Percentiles rank a stretch among this genome's conserved stretches.
phyloP scores from a whole-genome alignment of 1,284 basidiomycete species.

The Erythrobasidium hasegawianum region DNA sequence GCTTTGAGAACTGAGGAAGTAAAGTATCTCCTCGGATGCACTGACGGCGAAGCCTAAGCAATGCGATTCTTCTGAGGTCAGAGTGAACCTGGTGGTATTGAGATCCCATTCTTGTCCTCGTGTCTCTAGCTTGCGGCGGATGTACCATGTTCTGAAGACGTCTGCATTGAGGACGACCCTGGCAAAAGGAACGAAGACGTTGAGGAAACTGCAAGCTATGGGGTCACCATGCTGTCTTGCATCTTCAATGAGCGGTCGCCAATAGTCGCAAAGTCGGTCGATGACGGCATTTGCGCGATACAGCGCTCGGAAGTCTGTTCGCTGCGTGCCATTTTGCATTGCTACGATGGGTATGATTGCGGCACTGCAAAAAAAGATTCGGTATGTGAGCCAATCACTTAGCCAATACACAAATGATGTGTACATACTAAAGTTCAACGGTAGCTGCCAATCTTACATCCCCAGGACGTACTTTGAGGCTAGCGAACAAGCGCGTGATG shows the following conservation, averaged over 20 bases:
- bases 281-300: slow-evolving; percentile 33
- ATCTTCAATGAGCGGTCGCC: slow-evolving; percentile 31
- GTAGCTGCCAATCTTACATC: slow-evolving; percentile 37
- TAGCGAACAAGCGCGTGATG: slow-evolving; percentile 34
- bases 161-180: slow-evolving; percentile 36
- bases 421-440: slow-evolving; percentile 36
- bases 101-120: slow-evolving; percentile 14
- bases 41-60: slow-evolving; percentile 31
- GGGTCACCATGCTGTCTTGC: slow-evolving; percentile 27
- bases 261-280: slow-evolving; percentile 37
- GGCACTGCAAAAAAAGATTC: neutral
- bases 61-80: slow-evolving; percentile 31
- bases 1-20: slow-evolving; percentile 21
- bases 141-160: slow-evolving; percentile 32
- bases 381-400: neutral
- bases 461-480: slow-evolving; percentile 21
- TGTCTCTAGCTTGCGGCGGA: slow-evolving; percentile 21
- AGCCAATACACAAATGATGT: neutral
- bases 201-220: slow-evolving; percentile 23
- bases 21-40: slow-evolving; percentile 31
- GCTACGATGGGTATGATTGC: slow-evolving; percentile 24
- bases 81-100: slow-evolving; percentile 10
- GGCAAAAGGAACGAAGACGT: slow-evolving; percentile 22
- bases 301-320: slow-evolving; percentile 30
- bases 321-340: slow-evolving; percentile 28